phyloP scores from a whole-genome alignment of 2,329 filamentous ascomycete species.

The Aureobasidium zeae region DNA sequence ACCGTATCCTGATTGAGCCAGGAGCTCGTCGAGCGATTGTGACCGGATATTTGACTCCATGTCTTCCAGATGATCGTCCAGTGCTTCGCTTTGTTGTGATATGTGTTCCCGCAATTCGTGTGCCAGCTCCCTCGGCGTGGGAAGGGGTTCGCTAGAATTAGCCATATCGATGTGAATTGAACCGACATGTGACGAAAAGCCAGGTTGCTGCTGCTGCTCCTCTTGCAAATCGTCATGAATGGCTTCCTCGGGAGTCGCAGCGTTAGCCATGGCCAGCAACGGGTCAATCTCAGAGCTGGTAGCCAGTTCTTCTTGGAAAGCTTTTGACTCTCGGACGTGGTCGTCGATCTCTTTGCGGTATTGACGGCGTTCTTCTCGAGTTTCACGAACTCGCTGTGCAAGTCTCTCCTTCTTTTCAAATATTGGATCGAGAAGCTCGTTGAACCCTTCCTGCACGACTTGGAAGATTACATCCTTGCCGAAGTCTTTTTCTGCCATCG shows the following conservation, averaged over 20 bases:
- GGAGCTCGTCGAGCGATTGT: constrained; percentile 35
- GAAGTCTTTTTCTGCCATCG: constrained; percentile 69
- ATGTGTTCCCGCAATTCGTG: constrained; percentile 20
- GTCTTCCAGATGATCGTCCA: constrained; percentile 24
- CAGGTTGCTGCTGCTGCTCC: neutral
- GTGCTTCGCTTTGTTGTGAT: constrained; percentile 22
- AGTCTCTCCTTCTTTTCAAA: constrained; percentile 75
- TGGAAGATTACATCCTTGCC: constrained; percentile 86
- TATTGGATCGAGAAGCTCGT: constrained; percentile 78
- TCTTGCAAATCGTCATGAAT: neutral
- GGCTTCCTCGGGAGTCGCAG: neutral
- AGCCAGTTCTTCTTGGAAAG: constrained; percentile 27
- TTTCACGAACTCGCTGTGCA: constrained; percentile 57
- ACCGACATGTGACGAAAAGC: neutral
- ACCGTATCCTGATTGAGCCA: constrained; percentile 23
- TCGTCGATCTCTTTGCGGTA: constrained; percentile 36
- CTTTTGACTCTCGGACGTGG: constrained; percentile 23
- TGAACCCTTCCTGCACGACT: constrained; percentile 83
- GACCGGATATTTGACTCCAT: constrained; percentile 28
- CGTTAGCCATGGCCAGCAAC: constrained; percentile 21
- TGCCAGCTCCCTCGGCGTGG: constrained; percentile 12
- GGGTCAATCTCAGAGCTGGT: constrained; percentile 21
- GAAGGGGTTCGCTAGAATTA: constrained; percentile 3
- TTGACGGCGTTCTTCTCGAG: constrained; percentile 51
- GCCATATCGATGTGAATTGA: neutral